These are phyloP conservation scores for Carpinus fangiana DNA, from an alignment of 306 rosid species.

Conservation along the genomic window DNA sequence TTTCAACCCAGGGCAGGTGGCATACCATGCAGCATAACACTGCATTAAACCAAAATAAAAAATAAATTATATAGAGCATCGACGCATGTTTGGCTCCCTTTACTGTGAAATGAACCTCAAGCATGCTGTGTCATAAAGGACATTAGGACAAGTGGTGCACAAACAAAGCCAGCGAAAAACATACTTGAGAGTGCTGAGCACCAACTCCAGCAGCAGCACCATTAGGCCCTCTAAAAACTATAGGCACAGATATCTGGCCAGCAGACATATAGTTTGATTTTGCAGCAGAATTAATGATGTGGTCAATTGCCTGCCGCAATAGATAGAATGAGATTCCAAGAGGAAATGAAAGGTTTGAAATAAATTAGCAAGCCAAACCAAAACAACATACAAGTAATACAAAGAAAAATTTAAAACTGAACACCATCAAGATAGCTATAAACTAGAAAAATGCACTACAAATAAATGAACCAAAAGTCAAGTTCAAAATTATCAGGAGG, in stretches of 20 bases:
- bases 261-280: conserved; percentile 97
- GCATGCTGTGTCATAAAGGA: conserved; percentile 4
- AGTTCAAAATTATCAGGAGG: not conserved
- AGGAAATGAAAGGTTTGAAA: conserved; percentile 9
- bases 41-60: conserved; percentile 34
- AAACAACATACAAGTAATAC: not conserved
- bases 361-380: not conserved
- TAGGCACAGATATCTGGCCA: conserved; percentile 89
- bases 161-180: conserved; percentile 31
- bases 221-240: conserved; percentile 98
- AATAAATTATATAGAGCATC: not conserved
- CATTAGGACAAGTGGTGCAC: not conserved
- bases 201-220: conserved; percentile 99
- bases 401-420: not conserved
- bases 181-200: conserved; percentile 98
- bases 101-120: conserved; percentile 1
- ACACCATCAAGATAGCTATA: not conserved
- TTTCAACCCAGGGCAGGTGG: conserved; percentile 84
- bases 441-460: not conserved
- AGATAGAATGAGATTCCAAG: conserved; percentile 16
- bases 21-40: conserved; percentile 98
- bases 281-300: conserved; percentile 98
- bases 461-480: not conserved
- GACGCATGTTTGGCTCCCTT: not conserved
- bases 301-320: conserved; percentile 86